A percentile compares a stretch with the other conserved stretches of the same genome.
Evolutionary conservation across 2,329 filamentous ascomycete genomes (phyloP).

Genomic region (Fusarium compactum): DNA sequence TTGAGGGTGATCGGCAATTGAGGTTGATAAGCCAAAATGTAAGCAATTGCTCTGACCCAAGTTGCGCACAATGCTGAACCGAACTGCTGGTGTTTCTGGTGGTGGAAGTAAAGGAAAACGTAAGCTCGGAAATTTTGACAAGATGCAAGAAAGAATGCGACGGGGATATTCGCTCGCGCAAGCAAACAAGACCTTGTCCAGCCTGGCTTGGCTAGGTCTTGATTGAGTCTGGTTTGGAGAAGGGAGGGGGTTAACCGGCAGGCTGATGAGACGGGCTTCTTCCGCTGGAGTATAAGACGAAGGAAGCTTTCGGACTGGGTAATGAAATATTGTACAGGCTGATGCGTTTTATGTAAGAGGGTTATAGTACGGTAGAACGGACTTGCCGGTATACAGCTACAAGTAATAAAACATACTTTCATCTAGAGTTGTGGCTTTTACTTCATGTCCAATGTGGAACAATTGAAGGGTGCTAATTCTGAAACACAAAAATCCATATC

Average conservation of each 20-base stretch:
- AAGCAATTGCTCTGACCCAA: slow-evolving; percentile 7
- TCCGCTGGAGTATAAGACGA: slow-evolving; percentile 3
- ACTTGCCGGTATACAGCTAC: background rate
- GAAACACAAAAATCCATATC: background rate
- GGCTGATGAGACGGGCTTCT: slow-evolving; percentile 15
- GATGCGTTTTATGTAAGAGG: background rate
- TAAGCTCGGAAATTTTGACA: slow-evolving; percentile 16
- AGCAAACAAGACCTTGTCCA: slow-evolving; percentile 7
- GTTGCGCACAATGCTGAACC: background rate
- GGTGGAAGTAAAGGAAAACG: background rate
- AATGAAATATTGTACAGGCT: background rate
- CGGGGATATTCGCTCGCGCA: slow-evolving; percentile 3
- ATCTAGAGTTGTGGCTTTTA: background rate
- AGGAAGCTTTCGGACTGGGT: background rate
- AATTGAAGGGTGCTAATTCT: background rate
- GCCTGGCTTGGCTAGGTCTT: slow-evolving; percentile 18
- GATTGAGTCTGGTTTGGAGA: slow-evolving; percentile 26
- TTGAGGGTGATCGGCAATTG: slow-evolving; percentile 23
- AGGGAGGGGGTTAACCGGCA: slow-evolving; percentile 22
- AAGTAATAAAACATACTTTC: background rate
- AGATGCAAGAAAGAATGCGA: slow-evolving; percentile 28
- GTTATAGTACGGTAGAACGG: background rate
- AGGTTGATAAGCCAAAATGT: slow-evolving; percentile 7
- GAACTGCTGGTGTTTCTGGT: background rate
- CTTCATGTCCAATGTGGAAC: background rate